Percentiles rank a stretch among this genome's conserved stretches.
Evolutionary conservation across 257 asterid species (phyloP).

Genomic region (Apocynum venetum): DNA sequence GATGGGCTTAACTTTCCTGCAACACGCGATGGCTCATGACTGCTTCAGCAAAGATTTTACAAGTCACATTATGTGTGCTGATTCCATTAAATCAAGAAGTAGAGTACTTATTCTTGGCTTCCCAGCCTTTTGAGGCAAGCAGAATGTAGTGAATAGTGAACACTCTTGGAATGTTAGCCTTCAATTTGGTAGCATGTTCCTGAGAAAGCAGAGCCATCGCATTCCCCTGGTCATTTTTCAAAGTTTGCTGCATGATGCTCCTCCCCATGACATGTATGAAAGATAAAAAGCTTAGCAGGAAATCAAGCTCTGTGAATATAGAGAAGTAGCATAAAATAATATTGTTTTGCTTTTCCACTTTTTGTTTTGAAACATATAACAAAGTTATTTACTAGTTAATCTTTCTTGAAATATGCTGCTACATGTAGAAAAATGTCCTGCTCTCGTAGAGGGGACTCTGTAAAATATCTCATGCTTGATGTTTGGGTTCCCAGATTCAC

Average conservation of each 20-base stretch:
- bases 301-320: not conserved
- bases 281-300: not conserved
- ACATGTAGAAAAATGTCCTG: not conserved
- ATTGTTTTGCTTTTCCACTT: not conserved
- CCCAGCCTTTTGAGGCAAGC: not conserved
- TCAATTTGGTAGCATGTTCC: not conserved
- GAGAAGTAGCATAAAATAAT: not conserved
- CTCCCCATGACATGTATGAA: not conserved
- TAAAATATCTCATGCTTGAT: not conserved
- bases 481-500: too few species aligned
- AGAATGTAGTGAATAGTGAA: not conserved
- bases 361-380: not conserved
- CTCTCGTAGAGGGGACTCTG: not conserved
- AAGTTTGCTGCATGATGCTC: not conserved
- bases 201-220: not conserved
- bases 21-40: slow-evolving; percentile 35
- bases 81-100: not conserved
- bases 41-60: not conserved
- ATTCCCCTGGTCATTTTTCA: not conserved
- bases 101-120: not conserved
- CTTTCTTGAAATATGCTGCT: not conserved
- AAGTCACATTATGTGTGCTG: not conserved
- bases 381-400: not conserved
- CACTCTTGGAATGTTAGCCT: not conserved
- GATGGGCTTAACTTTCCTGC: slow-evolving; percentile 78